phyloP scores from a whole-genome alignment of 2,329 filamentous ascomycete species.

The Spiromastix sp. region DNA sequence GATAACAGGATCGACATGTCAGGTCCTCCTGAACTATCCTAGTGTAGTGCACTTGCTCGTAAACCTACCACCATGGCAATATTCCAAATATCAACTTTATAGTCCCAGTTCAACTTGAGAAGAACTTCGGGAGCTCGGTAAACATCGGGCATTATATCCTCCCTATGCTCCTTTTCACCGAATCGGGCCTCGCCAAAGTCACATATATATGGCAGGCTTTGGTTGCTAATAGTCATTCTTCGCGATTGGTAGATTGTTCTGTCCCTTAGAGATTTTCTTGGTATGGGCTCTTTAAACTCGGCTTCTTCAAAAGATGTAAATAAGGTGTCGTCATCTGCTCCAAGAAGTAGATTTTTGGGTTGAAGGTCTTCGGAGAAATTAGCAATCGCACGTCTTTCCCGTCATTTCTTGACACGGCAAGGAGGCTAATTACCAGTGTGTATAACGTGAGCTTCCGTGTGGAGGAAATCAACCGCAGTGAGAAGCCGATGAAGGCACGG shows the following conservation, averaged over 20 bases:
- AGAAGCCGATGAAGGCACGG: conserved; percentile 14
- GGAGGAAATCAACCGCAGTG: conserved; percentile 18
- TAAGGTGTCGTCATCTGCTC: conserved; percentile 16
- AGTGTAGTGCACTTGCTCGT: too few relatives aligned
- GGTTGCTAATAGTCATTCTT: conserved; percentile 14
- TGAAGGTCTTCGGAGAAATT: too few relatives aligned
- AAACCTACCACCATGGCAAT: conserved; percentile 13
- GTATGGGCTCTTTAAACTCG: conserved; percentile 15
- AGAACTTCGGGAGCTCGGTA: conserved; percentile 18
- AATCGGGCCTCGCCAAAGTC: conserved; percentile 20
- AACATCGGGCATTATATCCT: conserved; percentile 14
- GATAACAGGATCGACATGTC: too few relatives aligned
- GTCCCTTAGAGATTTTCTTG: conserved; percentile 14
- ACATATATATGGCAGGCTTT: conserved; percentile 17
- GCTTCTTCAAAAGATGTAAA: conserved; percentile 16
- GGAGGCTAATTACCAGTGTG: conserved; percentile 19
- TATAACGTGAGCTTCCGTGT: conserved; percentile 16
- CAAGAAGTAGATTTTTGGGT: conserved; percentile 20
- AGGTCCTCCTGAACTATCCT: too few relatives aligned
- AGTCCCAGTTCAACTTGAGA: conserved; percentile 15
- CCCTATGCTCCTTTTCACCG: conserved; percentile 6
- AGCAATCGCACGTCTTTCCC: background rate
- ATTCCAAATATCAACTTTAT: conserved; percentile 20
- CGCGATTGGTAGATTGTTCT: conserved; percentile 18
- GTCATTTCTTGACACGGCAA: background rate